Base-by-base conservation (phyloP, 345 rosid species). In the Hypericum androsaemum region DNA sequence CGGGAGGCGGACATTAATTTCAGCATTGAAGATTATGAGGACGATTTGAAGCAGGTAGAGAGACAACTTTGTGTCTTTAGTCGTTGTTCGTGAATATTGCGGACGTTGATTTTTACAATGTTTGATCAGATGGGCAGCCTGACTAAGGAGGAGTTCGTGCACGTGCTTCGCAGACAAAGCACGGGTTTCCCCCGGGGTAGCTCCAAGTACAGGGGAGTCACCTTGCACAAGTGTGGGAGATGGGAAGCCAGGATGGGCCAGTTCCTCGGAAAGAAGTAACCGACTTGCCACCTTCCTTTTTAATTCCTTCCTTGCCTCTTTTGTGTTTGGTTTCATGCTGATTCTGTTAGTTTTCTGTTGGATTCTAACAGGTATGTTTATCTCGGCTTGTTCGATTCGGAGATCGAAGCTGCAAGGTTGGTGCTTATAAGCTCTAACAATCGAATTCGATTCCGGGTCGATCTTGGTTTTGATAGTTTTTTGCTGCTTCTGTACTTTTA, bases 191-290 rank as follows among this genome's bases (percentile, higher is more conserved):
- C 95, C 5, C 64, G 98, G 64, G 98, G 98, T 43, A 92, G 95
- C 70, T 92, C 97, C 37, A 92, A 88, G 63, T 92, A 81, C 66
- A 84, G 97, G 65, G 98, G 98, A 5, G 98, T 92, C 10, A 92
- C 95, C 52, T 80, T 92, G 77, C 98, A 92, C 66, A 92, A 92
- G 66, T 88, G 98, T 76, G 97, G 97, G 5, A 69, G 98, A 72
- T 92, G 98, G 98, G 98, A 92, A 71, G 84, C 97, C 55, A 66
- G 98, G 28, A 77, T 92, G 90, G 98, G 97, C 46, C 98, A 92
- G 73, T 81, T 92, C 57, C 64, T 92, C 5, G 87, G 89, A 66
- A 92, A 83, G 73, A 92, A 92, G 97, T 92, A 84, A 46, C 32
- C 15, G 1, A n/a, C 46, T 44, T 44, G 11, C 12, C 15, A 6